Evolutionary conservation across 1,139 yeast genomes (phyloP).

Genomic region (Sugiyamaella xylanicola): DNA sequence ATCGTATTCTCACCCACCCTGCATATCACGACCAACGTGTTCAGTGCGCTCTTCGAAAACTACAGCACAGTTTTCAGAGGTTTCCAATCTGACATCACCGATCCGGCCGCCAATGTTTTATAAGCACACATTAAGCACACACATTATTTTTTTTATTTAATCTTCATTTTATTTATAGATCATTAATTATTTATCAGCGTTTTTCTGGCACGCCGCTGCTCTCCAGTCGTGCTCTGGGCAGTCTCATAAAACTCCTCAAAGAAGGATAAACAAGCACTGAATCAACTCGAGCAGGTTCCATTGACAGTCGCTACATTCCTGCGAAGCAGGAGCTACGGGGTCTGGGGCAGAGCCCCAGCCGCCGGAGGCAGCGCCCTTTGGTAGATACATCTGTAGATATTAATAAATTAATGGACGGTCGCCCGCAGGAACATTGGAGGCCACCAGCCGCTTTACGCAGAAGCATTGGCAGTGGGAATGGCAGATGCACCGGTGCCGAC

Average conservation of each 20-base stretch:
- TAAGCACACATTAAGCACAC: neutral
- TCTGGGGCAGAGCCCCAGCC: neutral
- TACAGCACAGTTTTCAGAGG: constrained; percentile 57
- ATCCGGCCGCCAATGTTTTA: constrained; percentile 14
- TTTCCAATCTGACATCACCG: constrained; percentile 38
- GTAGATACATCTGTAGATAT: neutral
- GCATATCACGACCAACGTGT: constrained; percentile 66
- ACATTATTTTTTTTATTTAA: constrained; percentile 7
- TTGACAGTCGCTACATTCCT: no score
- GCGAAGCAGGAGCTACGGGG: neutral
- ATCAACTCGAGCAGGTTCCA: no score
- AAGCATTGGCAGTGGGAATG: neutral
- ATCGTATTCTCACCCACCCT: constrained; percentile 87
- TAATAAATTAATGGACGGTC: neutral
- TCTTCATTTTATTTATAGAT: constrained; percentile 14
- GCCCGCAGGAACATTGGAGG: neutral
- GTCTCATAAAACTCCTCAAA: no score
- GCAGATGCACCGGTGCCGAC: neutral
- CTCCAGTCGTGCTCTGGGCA: neutral
- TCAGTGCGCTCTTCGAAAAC: constrained; percentile 65
- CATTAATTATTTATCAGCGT: constrained; percentile 1
- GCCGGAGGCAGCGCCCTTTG: neutral
- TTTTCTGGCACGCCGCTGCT: neutral
- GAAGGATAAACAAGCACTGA: no score
- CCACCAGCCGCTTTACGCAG: no score